Evolutionary conservation across 2,329 filamentous ascomycete genomes (phyloP).

Genomic region (Periconia sp.): DNA sequence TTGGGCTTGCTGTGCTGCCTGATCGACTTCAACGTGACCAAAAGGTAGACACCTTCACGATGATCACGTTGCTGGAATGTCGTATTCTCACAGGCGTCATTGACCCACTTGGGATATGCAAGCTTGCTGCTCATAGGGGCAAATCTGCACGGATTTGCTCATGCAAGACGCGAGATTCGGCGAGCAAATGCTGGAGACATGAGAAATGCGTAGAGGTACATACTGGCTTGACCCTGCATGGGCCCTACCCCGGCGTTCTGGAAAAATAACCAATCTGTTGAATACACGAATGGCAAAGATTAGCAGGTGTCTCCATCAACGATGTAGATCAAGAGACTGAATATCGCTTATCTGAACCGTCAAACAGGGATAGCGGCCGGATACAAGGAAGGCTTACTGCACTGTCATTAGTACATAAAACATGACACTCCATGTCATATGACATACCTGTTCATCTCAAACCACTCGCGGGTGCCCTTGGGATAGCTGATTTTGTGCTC

Average conservation of each 20-base stretch:
- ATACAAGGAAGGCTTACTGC: not conserved
- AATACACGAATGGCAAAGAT: not conserved
- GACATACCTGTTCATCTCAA: conserved; percentile 65
- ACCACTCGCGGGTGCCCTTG: conserved; percentile 69
- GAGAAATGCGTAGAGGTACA: conserved; percentile 9
- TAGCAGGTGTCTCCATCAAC: not conserved
- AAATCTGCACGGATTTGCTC: not conserved
- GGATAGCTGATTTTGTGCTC: conserved; percentile 84
- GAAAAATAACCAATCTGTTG: conserved; percentile 60
- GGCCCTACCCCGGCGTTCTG: conserved; percentile 80
- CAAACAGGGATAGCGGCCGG: not conserved
- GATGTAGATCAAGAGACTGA: not conserved
- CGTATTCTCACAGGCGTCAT: not conserved
- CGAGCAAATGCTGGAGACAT: not conserved
- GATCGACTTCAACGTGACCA: not conserved
- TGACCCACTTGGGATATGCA: not conserved
- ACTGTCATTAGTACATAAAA: not conserved
- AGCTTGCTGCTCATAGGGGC: not conserved
- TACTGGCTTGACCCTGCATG: conserved; percentile 73
- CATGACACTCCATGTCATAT: not conserved
- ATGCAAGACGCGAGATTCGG: not conserved
- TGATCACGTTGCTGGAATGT: too few relatives aligned
- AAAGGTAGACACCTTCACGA: not conserved
- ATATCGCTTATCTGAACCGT: not conserved
- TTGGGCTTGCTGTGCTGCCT: not conserved